Evolutionary conservation across 225 moss, liverwort and hornwort species (phyloP), one percentile per base, ranked within the genome.

Genomic region (Asterella californica): DNA sequence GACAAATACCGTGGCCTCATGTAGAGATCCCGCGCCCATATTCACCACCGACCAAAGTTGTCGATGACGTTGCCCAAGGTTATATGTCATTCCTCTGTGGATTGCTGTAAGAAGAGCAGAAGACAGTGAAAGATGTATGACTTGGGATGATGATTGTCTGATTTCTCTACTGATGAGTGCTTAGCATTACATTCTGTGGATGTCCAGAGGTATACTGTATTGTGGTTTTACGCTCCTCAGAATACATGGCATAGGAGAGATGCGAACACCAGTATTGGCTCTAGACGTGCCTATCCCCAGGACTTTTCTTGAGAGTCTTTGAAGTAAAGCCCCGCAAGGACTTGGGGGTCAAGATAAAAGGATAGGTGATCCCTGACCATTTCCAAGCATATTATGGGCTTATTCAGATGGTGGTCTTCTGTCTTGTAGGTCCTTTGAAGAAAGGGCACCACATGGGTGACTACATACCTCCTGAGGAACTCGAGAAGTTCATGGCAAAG

Each of bases 391-490:
- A 65, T 65, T 14, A 15, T 33, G 9, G 15, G 15, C 68, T n/a
- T 7, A 21, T 21, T 22, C 8, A 9, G 27, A 71, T 71, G 71
- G 24, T 71, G 46, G n/a, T 45, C 25, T 15, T 27, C 30, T 74
- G 29, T 52, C 33, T 42, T 62, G 61, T 75, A 91, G 96, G 71
- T 80, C 76, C 78, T 79, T 59, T 70, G 63, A 99, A 99, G 85
- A 99, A 99, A 86, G 95, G 99, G n/a, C 95, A 99, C 87, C 95
- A 99, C 55, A 99, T 99, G 90, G 95, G 99, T 82, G 99, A 99
- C 82, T 99, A 99, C 59, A 99, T 95, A 70, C 99, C 95, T 57
- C 99, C 95, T 5, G 99, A 95, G 81, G 99, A 99, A 79, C 89
- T 99, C 10, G 95, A 99, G 75, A 99, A 95, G 81, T 99, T 99